Base-by-base conservation (phyloP, 73 alveolate genomes). In the Diophrys sp. region DNA sequence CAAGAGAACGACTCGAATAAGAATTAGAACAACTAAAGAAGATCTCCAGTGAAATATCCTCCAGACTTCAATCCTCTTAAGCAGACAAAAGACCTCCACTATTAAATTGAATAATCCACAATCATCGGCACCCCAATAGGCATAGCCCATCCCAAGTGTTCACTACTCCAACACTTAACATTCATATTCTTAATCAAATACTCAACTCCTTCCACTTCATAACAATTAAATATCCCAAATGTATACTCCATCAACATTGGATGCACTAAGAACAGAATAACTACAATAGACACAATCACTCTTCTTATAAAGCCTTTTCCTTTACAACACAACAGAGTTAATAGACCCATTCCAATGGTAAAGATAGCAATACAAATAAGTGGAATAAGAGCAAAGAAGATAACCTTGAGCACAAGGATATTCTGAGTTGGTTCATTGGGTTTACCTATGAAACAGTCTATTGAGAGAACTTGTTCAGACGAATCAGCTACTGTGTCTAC, bases 1-100 rank as follows among this genome's bases (percentile, higher is more conserved):
- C 75, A 28, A 23, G 75, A 2, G 75, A 68, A 24, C 23, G 29
- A 5, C 55, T 68, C 2, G 56, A 68, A 28, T 23, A 1, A 2
- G 75, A 68, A 31, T 25, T 68, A 28, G 75, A 68, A 29, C 56
- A 68, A 31, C 25, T 68, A 2, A 68, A 68, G 54, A 68, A 68
- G 29, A 68, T 68, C 5, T 23, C 54, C 75, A 68, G 75, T 24
- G 54, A 68, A 24, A 68, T 68, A 5, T 23, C 54, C 55, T 28
- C 34, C 44, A 18, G 31, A 5, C 54, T 68, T 2, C 75, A 68
- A 18, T 44, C 62, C n/a, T n/a, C n/a, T n/a, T n/a, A n/a, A n/a
- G n/a, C n/a, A n/a, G n/a, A n/a, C n/a, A n/a, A n/a, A n/a, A n/a
- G n/a, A n/a, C n/a, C n/a, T n/a, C n/a, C n/a, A n/a, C n/a, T n/a